Evolutionary conservation across 768 basidiomycete genomes (phyloP).

Genomic region (Suillus paluster): DNA sequence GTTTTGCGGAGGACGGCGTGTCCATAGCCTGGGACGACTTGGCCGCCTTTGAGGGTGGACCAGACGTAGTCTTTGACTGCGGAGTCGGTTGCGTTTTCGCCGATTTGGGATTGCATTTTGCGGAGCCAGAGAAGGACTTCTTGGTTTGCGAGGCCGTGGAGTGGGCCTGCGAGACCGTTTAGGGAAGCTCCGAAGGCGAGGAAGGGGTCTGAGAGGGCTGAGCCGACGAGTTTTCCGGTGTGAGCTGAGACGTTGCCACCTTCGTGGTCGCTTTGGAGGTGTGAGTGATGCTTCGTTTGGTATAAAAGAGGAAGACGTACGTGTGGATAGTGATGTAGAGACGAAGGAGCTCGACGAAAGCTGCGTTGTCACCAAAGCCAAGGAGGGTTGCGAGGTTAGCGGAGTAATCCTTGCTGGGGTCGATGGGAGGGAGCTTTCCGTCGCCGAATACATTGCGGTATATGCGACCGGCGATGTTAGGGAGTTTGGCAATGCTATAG

Average conservation of each 20-base stretch:
- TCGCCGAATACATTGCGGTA: slow-evolving; percentile 87
- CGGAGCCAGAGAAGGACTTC: slow-evolving; percentile 94
- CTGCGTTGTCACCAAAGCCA: slow-evolving; percentile 86
- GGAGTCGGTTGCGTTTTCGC: slow-evolving; percentile 83
- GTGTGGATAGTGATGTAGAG: slow-evolving; percentile 98
- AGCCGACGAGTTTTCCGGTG: slow-evolving; percentile 91
- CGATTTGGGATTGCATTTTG: slow-evolving; percentile 91
- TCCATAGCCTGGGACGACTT: slow-evolving; percentile 93
- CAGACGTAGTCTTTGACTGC: slow-evolving; percentile 93
- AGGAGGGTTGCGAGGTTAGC: slow-evolving; percentile 88
- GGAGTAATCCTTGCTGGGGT: slow-evolving; percentile 84
- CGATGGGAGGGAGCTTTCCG: slow-evolving; percentile 88
- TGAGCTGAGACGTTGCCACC: slow-evolving; percentile 98
- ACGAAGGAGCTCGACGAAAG: slow-evolving; percentile 92
- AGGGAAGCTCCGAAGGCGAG: slow-evolving; percentile 90
- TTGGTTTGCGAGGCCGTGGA: slow-evolving; percentile 97
- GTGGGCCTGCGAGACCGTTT: slow-evolving; percentile 95
- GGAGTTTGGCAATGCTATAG: slow-evolving; percentile 89
- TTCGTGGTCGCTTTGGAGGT: slow-evolving; percentile 79
- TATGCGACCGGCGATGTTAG: slow-evolving; percentile 93
- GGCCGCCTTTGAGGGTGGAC: slow-evolving; percentile 90
- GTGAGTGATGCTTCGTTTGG: neutral
- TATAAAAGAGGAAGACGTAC: slow-evolving; percentile 30
- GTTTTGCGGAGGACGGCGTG: slow-evolving; percentile 89
- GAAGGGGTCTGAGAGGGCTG: slow-evolving; percentile 97